Evolutionary conservation across 352 stramenopile species (phyloP).

Genomic region (Pythium graminicola): DNA sequence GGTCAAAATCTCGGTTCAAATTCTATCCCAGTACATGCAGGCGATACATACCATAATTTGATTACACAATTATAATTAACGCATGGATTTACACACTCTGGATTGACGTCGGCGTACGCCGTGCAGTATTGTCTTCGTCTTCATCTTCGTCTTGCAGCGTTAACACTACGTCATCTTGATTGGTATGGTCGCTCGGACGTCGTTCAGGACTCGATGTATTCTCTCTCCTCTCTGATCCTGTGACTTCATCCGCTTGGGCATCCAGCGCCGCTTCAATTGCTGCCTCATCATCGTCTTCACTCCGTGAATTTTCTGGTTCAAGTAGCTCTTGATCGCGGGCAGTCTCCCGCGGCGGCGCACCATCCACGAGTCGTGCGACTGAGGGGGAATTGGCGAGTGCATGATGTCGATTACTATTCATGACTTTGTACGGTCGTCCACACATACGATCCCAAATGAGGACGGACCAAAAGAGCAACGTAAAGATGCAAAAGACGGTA

Average conservation of each 20-base stretch:
- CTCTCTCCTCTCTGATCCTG: background rate
- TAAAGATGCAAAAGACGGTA: constrained; percentile 65
- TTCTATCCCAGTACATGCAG: no score
- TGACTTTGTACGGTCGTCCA: constrained; percentile 62
- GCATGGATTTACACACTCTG: background rate
- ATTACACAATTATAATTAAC: background rate
- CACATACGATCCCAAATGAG: constrained; percentile 77
- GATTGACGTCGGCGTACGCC: background rate
- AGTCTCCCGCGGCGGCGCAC: constrained; percentile 15
- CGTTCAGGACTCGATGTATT: background rate
- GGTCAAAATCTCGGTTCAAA: no score
- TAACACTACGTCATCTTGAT: constrained; percentile 4
- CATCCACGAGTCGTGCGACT: constrained; percentile 20
- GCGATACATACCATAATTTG: no score
- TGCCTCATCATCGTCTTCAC: constrained; percentile 6
- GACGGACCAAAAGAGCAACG: constrained; percentile 45
- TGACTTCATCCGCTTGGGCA: constrained; percentile 4
- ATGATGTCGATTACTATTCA: constrained; percentile 66
- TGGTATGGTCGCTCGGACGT: background rate
- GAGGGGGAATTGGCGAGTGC: constrained; percentile 51
- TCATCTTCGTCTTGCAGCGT: constrained; percentile 2
- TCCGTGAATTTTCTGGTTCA: background rate
- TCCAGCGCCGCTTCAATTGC: constrained; percentile 7
- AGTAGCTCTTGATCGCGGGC: constrained; percentile 24
- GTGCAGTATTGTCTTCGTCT: background rate